Evolutionary conservation across 345 rosid genomes (phyloP).

Genomic region (Reutealis trisperma): DNA sequence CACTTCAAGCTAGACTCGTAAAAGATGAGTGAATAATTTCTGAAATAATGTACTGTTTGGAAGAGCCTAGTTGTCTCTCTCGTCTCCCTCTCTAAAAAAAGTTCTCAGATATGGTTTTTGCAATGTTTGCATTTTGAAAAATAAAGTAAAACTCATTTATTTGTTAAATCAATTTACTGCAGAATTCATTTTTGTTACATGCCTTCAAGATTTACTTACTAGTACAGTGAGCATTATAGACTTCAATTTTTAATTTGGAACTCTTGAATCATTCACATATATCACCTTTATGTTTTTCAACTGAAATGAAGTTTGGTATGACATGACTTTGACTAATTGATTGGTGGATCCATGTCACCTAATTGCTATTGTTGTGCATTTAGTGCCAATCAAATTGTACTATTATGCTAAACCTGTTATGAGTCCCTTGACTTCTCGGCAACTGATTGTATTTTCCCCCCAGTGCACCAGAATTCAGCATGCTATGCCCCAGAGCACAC

Average conservation of each 20-base stretch:
- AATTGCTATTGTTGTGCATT: not conserved
- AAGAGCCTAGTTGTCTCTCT: no score
- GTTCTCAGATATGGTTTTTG: not conserved
- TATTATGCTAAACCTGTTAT: not conserved
- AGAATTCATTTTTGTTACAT: not conserved
- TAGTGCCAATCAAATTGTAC: not conserved
- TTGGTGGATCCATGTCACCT: not conserved
- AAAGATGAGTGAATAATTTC: no score
- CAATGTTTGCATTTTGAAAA: no score
- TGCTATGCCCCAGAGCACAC: conserved; percentile 62
- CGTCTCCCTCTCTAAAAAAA: not conserved
- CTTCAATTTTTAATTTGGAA: not conserved
- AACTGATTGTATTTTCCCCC: conserved; percentile 24
- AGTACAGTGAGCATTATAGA: not conserved
- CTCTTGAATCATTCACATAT: not conserved
- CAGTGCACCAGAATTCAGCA: conserved; percentile 69
- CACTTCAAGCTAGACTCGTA: not conserved
- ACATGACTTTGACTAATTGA: not conserved
- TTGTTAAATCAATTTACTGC: no score
- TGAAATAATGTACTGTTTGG: no score
- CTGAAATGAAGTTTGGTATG: not conserved
- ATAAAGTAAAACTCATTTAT: not conserved
- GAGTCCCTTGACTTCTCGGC: not conserved
- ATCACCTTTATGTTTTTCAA: no score
- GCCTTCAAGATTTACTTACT: not conserved